Conservation (phyloP, 2,329 filamentous ascomycete genomes). For the Pseudomassariella vexata region DNA sequence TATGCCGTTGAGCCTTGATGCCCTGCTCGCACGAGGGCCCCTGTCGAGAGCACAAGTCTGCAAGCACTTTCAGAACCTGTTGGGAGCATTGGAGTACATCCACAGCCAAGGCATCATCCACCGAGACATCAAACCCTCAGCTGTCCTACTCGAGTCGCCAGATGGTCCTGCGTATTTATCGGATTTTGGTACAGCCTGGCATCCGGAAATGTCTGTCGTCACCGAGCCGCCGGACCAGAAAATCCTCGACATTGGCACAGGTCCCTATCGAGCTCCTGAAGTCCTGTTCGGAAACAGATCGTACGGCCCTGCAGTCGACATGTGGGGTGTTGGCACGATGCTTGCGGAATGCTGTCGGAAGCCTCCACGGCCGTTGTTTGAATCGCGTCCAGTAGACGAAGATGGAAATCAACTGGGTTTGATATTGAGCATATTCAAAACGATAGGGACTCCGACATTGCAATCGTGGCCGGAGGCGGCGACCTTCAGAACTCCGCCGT, state of each 20-base stretch:
- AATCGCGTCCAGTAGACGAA: constrained; percentile 65
- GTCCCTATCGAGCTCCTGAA: constrained; percentile 85
- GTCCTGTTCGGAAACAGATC: constrained; percentile 75
- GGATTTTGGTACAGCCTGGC: constrained; percentile 93
- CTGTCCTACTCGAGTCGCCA: constrained; percentile 66
- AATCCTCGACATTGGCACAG: constrained; percentile 89
- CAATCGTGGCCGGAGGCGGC: constrained; percentile 77
- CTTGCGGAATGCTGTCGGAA: constrained; percentile 66
- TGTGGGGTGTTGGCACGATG: constrained; percentile 85
- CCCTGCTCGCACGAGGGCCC: constrained; percentile 52
- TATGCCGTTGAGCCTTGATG: constrained; percentile 65
- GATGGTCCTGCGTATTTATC: constrained; percentile 71
- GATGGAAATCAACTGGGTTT: constrained; percentile 88
- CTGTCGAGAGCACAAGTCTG: constrained; percentile 26
- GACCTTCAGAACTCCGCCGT: constrained; percentile 67
- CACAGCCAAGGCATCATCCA: constrained; percentile 78
- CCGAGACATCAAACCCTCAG: constrained; percentile 89
- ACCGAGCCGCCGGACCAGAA: constrained; percentile 64
- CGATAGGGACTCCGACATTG: constrained; percentile 77
- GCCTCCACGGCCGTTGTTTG: constrained; percentile 64
- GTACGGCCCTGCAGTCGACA: constrained; percentile 71
- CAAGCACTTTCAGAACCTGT: constrained; percentile 57
- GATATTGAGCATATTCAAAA: constrained; percentile 89
- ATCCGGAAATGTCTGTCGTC: constrained; percentile 47
- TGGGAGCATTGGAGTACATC: constrained; percentile 64